phyloP scores from a whole-genome alignment of 768 basidiomycete genomes.

The Termitomyces sp. region DNA sequence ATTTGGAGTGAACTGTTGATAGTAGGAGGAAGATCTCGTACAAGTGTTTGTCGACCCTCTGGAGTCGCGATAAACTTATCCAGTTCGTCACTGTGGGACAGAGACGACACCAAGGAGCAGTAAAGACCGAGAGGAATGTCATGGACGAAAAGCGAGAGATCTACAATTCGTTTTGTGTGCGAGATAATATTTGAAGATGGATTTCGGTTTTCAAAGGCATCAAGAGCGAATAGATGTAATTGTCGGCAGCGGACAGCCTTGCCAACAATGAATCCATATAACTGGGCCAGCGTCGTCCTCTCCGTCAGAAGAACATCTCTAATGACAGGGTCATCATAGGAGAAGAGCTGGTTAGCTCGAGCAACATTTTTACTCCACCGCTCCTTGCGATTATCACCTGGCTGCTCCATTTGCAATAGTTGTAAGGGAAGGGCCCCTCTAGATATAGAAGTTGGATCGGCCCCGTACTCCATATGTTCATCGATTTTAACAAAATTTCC shows the following conservation, averaged over 20 bases:
- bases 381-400: slow-evolving; percentile 33
- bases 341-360: slow-evolving; percentile 47
- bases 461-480: slow-evolving; percentile 50
- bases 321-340: slow-evolving; percentile 46
- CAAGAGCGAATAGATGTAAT: slow-evolving; percentile 52
- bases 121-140: slow-evolving; percentile 64
- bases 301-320: slow-evolving; percentile 65
- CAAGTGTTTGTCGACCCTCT: slow-evolving; percentile 38
- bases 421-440: slow-evolving; percentile 35
- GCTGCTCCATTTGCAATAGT: slow-evolving; percentile 40
- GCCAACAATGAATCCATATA: slow-evolving; percentile 71
- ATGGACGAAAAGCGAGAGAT: slow-evolving; percentile 52
- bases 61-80: slow-evolving; percentile 41
- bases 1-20: slow-evolving; percentile 51
- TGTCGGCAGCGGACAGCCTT: slow-evolving; percentile 58
- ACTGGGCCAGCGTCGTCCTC: slow-evolving; percentile 60
- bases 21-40: slow-evolving; percentile 47
- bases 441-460: slow-evolving; percentile 24
- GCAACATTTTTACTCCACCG: slow-evolving; percentile 39
- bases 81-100: slow-evolving; percentile 54
- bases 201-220: slow-evolving; percentile 34
- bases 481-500: slow-evolving; percentile 44
- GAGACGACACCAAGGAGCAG: slow-evolving; percentile 55
- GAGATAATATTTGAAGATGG: slow-evolving; percentile 44
- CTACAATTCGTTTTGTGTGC: slow-evolving; percentile 47